phyloP scores from a whole-genome alignment of 208 protist genomes.

The Naegleria lovaniensis region DNA sequence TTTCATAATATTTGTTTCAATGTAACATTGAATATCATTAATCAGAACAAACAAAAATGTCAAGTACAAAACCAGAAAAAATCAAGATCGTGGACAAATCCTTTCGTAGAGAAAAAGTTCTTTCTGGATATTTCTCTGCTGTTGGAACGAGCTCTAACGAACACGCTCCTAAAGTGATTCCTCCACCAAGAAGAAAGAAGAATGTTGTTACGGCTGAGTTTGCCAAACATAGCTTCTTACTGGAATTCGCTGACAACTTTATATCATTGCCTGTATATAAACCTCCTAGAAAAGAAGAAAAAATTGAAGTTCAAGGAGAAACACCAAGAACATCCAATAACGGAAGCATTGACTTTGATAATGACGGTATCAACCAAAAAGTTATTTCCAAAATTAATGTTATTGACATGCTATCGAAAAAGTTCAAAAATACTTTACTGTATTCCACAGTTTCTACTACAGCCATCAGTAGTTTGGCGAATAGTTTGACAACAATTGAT shows the following conservation, averaged over 20 bases:
- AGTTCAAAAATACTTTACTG: neutral
- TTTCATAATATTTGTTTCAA: too few species aligned
- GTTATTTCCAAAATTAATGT: neutral
- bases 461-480: neutral
- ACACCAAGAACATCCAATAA: neutral
- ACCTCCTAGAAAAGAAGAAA: neutral
- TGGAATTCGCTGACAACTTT: neutral
- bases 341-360: neutral
- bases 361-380: neutral
- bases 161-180: neutral
- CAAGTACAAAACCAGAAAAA: neutral
- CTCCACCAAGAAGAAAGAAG: neutral
- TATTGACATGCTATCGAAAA: neutral
- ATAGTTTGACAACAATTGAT: neutral
- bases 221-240: neutral
- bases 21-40: too few species aligned
- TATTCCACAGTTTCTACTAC: neutral
- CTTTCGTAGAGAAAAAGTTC: neutral
- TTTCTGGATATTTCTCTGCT: neutral
- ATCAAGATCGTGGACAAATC: neutral
- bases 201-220: neutral
- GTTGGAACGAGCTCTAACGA: neutral
- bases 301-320: neutral
- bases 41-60: neutral
- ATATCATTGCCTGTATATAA: neutral